These are phyloP conservation scores for Garcia nutans DNA, from an alignment of 345 rosid genomes.

Conservation along the genomic window DNA sequence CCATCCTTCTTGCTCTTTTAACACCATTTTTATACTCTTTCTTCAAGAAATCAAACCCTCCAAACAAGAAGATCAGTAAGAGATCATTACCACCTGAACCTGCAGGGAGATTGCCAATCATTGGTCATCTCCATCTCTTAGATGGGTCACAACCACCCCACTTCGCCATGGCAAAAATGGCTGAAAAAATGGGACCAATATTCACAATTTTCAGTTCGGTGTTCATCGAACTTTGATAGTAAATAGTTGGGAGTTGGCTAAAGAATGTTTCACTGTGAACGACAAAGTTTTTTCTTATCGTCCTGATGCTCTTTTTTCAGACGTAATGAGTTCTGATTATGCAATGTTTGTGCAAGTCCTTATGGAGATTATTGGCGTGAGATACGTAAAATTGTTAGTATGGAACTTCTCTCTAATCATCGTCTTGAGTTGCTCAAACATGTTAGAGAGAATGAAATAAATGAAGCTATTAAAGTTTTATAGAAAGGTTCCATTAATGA, in stretches of 20 bases:
- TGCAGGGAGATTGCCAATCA: slow-evolving; percentile 15
- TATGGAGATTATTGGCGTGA: slow-evolving; percentile 23
- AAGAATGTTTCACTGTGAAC: slow-evolving; percentile 1
- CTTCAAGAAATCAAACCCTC: neutral
- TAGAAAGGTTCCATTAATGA: neutral
- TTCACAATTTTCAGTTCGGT: slow-evolving; percentile 10
- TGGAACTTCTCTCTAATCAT: slow-evolving; percentile 19
- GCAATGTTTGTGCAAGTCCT: neutral
- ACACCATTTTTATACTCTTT: neutral
- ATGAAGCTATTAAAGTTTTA: neutral
- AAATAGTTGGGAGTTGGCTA: neutral
- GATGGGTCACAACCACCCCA: neutral
- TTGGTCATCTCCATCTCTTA: slow-evolving; percentile 2
- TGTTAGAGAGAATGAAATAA: slow-evolving; percentile 2
- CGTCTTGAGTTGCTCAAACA: slow-evolving; percentile 18
- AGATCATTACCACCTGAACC: slow-evolving; percentile 2
- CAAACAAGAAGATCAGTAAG: neutral
- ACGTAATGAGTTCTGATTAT: slow-evolving; percentile 11
- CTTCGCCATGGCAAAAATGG: neutral
- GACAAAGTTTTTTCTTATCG: slow-evolving; percentile 14
- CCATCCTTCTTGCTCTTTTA: neutral
- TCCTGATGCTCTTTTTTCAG: neutral
- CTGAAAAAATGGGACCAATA: neutral
- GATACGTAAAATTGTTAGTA: slow-evolving; percentile 21
- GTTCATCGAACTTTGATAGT: neutral